These are phyloP conservation scores for Dothistroma pini DNA, from an alignment of 2,329 filamentous ascomycete genomes.

Conservation along the genomic window DNA sequence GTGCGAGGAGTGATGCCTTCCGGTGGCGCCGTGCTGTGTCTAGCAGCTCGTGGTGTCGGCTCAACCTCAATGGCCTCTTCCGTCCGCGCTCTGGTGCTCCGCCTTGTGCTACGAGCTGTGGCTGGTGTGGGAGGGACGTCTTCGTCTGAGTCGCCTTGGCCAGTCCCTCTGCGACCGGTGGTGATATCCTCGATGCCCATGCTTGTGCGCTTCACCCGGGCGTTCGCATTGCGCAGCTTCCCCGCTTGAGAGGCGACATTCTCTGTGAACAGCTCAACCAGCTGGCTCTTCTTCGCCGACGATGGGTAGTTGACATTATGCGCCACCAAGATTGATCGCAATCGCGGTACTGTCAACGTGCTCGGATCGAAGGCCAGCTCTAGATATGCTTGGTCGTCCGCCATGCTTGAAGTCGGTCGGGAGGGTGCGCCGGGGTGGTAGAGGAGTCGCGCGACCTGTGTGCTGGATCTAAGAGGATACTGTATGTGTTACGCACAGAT, in stretches of 20 bases:
- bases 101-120: constrained; percentile 27
- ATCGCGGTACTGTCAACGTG: constrained; percentile 77
- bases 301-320: constrained; percentile 83
- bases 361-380: constrained; percentile 80
- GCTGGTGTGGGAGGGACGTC: constrained; percentile 43
- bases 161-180: constrained; percentile 56
- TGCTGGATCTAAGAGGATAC: background rate
- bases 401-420: background rate
- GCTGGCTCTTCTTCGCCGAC: constrained; percentile 84
- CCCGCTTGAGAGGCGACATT: constrained; percentile 74
- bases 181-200: constrained; percentile 71
- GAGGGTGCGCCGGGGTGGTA: background rate
- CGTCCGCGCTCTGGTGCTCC: constrained; percentile 32
- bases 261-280: constrained; percentile 78
- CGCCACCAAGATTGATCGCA: constrained; percentile 86
- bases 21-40: constrained; percentile 35
- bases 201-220: constrained; percentile 79
- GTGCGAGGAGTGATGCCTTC: constrained; percentile 29
- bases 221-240: constrained; percentile 70
- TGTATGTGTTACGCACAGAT: background rate
- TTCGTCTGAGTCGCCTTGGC: constrained; percentile 52
- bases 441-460: background rate
- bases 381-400: constrained; percentile 73
- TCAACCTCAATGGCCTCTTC: constrained; percentile 39
- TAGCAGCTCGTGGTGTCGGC: constrained; percentile 28